Percentiles rank a stretch among this genome's conserved stretches.
These are phyloP conservation scores for Kluyveromyces wickerhamii DNA, from an alignment of 805 yeast genomes.

Conservation along the genomic window DNA sequence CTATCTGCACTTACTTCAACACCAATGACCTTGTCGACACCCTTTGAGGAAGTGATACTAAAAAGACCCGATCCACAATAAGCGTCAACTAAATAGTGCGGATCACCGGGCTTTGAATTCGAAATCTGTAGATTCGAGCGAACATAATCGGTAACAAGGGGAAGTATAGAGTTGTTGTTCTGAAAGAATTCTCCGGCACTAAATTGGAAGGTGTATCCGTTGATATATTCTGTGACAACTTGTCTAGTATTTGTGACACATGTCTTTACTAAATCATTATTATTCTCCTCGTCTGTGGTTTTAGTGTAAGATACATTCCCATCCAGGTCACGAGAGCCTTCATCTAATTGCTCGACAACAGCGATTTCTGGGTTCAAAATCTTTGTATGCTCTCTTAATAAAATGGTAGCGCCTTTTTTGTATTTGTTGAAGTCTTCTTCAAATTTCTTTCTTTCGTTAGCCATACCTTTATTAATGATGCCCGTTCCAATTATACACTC, in stretches of 20 bases:
- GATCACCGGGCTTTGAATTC: conserved; percentile 35
- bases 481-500: conserved; percentile 87
- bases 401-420: conserved; percentile 78
- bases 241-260: conserved; percentile 76
- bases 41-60: conserved; percentile 73
- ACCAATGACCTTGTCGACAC: conserved; percentile 81
- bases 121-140: conserved; percentile 53
- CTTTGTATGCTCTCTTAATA: conserved; percentile 71
- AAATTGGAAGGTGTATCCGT: conserved; percentile 74
- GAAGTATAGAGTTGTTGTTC: conserved; percentile 86
- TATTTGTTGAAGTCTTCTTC: conserved; percentile 37
- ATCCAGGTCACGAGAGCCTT: conserved; percentile 39
- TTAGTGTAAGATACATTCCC: conserved; percentile 34
- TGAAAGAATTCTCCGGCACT: conserved; percentile 96
- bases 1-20: conserved; percentile 92
- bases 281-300: conserved; percentile 23
- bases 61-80: conserved; percentile 95
- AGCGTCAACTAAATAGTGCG: conserved; percentile 79
- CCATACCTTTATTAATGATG: conserved; percentile 66
- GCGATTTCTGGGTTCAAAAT: conserved; percentile 24
- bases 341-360: conserved; percentile 28
- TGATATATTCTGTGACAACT: conserved; percentile 67
- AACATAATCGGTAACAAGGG: conserved; percentile 75
- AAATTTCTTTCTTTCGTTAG: conserved; percentile 55
- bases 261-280: conserved; percentile 42